Percentiles rank a stretch among this genome's conserved stretches.
Conservation (phyloP, 768 basidiomycete genomes). For the Naganishia kalamii region DNA sequence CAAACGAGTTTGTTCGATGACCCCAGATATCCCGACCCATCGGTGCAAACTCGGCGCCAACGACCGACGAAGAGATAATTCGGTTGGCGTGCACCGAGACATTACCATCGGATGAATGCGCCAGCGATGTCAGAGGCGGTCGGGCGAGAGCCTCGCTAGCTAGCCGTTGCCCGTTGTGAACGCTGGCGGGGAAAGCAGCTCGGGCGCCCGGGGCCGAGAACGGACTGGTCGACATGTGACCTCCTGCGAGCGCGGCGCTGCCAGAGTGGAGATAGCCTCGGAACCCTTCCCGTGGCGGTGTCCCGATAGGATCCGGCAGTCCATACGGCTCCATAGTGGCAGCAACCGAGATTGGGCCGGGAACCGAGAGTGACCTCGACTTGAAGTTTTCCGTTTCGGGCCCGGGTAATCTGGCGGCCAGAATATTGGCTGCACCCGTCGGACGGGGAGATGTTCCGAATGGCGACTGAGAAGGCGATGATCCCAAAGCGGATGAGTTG, state of each 20-base stretch:
- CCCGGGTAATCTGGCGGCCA: constrained; percentile 17
- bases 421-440: constrained; percentile 31
- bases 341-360: constrained; percentile 37
- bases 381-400: constrained; percentile 25
- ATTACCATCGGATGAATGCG: constrained; percentile 1
- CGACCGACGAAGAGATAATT: constrained; percentile 20
- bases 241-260: neutral
- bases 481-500: neutral
- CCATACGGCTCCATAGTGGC: constrained; percentile 48
- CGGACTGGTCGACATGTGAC: constrained; percentile 8
- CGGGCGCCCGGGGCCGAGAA: constrained; percentile 15
- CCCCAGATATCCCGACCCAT: constrained; percentile 27
- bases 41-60: constrained; percentile 20
- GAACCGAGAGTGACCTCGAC: constrained; percentile 42
- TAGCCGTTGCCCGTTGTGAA: neutral
- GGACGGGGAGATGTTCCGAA: constrained; percentile 34
- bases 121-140: constrained; percentile 1
- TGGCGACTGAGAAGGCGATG: constrained; percentile 1
- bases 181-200: neutral
- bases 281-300: constrained; percentile 55
- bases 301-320: constrained; percentile 71
- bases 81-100: constrained; percentile 2
- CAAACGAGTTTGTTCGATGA: constrained; percentile 20
- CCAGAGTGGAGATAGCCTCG: constrained; percentile 3
- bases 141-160: neutral